Percentiles rank a stretch among this genome's conserved stretches.
Conservation (phyloP, 768 basidiomycete genomes). For the Goffeauzyma gilvescens region DNA sequence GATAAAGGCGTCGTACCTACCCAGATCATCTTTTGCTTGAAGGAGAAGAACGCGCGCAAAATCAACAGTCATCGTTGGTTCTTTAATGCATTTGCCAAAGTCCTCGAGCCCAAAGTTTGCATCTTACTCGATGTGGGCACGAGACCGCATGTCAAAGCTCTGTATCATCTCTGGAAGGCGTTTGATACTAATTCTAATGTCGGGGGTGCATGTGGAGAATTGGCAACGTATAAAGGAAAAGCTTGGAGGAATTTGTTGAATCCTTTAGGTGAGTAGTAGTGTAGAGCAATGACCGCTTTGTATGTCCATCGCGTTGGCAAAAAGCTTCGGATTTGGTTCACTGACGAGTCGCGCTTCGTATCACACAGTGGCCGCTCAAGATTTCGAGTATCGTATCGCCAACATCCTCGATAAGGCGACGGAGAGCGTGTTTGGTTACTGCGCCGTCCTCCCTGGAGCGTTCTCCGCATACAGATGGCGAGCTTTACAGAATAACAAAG, state of each 20-base stretch:
- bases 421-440: constrained; percentile 44
- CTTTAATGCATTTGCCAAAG: constrained; percentile 41
- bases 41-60: constrained; percentile 40
- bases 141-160: constrained; percentile 63
- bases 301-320: too few relatives aligned
- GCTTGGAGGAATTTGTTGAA: constrained; percentile 65
- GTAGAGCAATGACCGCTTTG: background rate
- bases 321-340: too few relatives aligned
- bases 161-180: constrained; percentile 90
- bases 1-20: constrained; percentile 74
- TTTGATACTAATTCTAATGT: constrained; percentile 55
- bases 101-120: constrained; percentile 67
- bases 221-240: constrained; percentile 77
- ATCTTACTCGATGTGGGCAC: constrained; percentile 88
- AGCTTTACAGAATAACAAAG: constrained; percentile 64
- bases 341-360: constrained; percentile 30
- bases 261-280: constrained; percentile 38
- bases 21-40: constrained; percentile 53
- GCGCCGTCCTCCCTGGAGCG: constrained; percentile 58
- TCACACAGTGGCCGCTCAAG: constrained; percentile 55
- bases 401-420: constrained; percentile 91
- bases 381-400: constrained; percentile 86
- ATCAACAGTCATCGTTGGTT: constrained; percentile 88
- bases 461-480: constrained; percentile 74
- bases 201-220: constrained; percentile 93